Evolutionary conservation across 208 protist genomes (phyloP).

Genomic region (Endotrypanum monterogeii): DNA sequence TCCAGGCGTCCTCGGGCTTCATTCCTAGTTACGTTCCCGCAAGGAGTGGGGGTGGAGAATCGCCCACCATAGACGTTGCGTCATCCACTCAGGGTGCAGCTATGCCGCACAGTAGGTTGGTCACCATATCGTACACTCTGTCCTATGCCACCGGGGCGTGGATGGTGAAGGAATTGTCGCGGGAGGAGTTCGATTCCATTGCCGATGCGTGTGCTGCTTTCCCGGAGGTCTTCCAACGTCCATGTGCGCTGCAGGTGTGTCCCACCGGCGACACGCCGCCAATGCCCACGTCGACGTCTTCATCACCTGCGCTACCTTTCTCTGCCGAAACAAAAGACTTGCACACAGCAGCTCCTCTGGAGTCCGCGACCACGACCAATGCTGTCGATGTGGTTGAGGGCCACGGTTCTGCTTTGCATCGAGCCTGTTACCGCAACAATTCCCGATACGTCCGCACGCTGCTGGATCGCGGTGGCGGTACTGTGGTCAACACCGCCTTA

Average conservation of each 20-base stretch:
- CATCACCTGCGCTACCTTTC: not conserved
- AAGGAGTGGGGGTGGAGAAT: not conserved
- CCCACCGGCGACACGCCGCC: not conserved
- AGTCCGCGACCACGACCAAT: not conserved
- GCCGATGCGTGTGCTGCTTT: slow-evolving; percentile 71
- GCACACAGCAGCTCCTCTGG: not conserved
- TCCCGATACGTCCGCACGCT: slow-evolving; percentile 79
- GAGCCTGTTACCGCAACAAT: slow-evolving; percentile 91
- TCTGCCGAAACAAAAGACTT: not conserved
- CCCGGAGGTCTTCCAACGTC: slow-evolving; percentile 61
- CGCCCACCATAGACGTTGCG: not conserved
- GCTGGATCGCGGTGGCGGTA: slow-evolving; percentile 64
- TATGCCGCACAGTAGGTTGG: slow-evolving; percentile 13
- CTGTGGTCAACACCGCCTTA: slow-evolving; percentile 76
- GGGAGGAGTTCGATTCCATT: slow-evolving; percentile 70
- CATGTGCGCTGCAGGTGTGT: slow-evolving; percentile 42
- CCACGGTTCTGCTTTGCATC: slow-evolving; percentile 63
- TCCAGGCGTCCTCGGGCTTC: slow-evolving; percentile 10
- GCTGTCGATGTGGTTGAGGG: slow-evolving; percentile 10
- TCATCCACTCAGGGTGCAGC: not conserved
- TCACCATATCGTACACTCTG: slow-evolving; percentile 51
- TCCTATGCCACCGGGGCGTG: slow-evolving; percentile 76
- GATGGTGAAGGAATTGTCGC: slow-evolving; percentile 65
- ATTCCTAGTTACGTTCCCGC: not conserved
- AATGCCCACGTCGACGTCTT: not conserved